Conservation (phyloP, 1,284 basidiomycete species). For the Porodaedalea pini region DNA sequence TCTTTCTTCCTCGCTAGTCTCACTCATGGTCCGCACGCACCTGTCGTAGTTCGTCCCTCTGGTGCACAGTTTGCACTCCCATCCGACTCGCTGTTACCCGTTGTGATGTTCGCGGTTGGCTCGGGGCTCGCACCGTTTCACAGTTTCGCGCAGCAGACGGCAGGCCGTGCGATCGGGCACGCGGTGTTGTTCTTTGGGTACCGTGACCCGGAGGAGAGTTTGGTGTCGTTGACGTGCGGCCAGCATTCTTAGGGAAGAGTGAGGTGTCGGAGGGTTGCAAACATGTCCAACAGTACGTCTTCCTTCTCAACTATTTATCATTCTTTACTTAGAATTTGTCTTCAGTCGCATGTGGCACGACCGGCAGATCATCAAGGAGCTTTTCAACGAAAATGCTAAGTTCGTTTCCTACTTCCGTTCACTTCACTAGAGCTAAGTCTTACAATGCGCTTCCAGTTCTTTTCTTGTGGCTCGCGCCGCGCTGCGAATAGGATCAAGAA, state of each 20-base stretch:
- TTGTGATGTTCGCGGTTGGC: constrained; percentile 49
- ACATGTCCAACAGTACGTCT: constrained; percentile 51
- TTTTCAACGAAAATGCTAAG: constrained; percentile 36
- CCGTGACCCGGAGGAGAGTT: constrained; percentile 40
- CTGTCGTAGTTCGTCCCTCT: constrained; percentile 43
- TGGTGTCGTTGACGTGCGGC: no score
- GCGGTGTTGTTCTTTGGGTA: constrained; percentile 51
- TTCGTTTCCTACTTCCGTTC: constrained; percentile 9
- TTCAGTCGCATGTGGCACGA: constrained; percentile 46
- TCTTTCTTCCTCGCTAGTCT: constrained; percentile 45
- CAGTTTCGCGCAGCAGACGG: constrained; percentile 46
- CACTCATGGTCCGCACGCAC: constrained; percentile 40
- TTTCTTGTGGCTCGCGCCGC: constrained; percentile 43
- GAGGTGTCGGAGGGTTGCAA: constrained; percentile 42
- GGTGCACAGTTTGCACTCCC: constrained; percentile 46
- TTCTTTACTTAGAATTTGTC: not conserved
- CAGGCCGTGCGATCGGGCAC: constrained; percentile 43
- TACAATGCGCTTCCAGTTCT: constrained; percentile 50
- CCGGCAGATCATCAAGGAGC: constrained; percentile 33
- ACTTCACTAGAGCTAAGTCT: no score
- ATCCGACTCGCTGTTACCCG: constrained; percentile 37
- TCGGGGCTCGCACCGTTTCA: constrained; percentile 51
- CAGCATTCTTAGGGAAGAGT: no score
- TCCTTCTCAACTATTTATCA: not conserved
- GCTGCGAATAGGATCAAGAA: constrained; percentile 39